A percentile compares a stretch with the other conserved stretches of the same genome.
phyloP scores from a whole-genome alignment of 495 filamentous ascomycete species.

The Achaetomiella virescens region DNA sequence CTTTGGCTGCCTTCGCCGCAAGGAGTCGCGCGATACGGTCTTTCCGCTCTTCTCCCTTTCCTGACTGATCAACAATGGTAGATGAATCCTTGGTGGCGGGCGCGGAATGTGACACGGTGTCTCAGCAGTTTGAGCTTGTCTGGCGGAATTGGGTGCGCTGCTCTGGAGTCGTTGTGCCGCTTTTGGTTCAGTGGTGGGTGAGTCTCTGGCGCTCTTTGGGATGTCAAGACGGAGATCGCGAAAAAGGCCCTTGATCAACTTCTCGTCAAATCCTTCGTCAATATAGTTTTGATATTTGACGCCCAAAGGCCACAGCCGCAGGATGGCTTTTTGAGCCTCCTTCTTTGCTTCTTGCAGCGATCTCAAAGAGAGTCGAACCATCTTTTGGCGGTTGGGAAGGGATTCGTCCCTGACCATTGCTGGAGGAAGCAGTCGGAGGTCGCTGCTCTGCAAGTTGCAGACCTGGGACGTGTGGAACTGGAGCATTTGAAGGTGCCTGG shows the following conservation, averaged over 20 bases:
- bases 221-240: constrained; percentile 55
- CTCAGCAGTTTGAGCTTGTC: background rate
- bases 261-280: constrained; percentile 62
- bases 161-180: background rate
- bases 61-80: constrained; percentile 20
- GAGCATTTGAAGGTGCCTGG: background rate
- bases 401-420: background rate
- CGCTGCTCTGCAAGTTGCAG: background rate
- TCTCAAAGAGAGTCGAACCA: constrained; percentile 8
- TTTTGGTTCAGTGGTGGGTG: background rate
- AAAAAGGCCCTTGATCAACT: constrained; percentile 58
- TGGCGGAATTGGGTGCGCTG: background rate
- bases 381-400: background rate
- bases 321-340: constrained; percentile 62
- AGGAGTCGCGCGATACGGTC: constrained; percentile 70
- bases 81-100: constrained; percentile 7
- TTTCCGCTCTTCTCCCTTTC: constrained; percentile 62
- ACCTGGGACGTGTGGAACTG: background rate
- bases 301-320: constrained; percentile 56
- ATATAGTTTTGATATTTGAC: constrained; percentile 64
- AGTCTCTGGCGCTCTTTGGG: constrained; percentile 20
- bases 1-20: constrained; percentile 48
- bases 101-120: constrained; percentile 4
- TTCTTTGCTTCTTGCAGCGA: constrained; percentile 50
- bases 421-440: background rate